Base-by-base conservation (phyloP, 306 rosid species). In the Vigna unguiculata region DNA sequence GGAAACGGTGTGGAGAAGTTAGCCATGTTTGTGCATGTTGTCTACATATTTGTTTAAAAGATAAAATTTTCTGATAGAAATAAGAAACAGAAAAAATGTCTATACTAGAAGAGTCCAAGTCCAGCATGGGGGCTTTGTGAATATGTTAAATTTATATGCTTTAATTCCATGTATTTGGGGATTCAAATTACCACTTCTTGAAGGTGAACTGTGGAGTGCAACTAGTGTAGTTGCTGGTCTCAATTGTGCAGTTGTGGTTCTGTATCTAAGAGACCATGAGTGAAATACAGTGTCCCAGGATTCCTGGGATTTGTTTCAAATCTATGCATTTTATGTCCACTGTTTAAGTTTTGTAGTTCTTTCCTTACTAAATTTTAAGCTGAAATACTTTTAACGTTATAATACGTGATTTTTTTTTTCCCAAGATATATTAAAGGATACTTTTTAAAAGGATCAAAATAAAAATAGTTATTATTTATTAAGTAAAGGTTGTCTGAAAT, bases 41-140 rank as follows among this genome's bases (percentile, higher is more conserved):
- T 66, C 9, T 36, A 41, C 25, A 0, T 69, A 41, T 61, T 51
- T 51, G 30, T 49, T 69, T 62, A 24, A 59, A 36, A 66, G 4
- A 22, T 70, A 34, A 69, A 34, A 43, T 21, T 36, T 71, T 38
- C 66, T 20, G 65, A 25, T 58, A 40, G 68, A 70, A 71, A 63
- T 69, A 69, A 36, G 69, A 21, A 19, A 81, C 67, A 75, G 45
- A 61, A 61, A 28, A 69, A 69, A 52, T 76, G 74, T 76, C 32
- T 69, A 75, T 12, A 49, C 38, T 28, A 28, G 38, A 59, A 63
- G 75, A 41, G 58, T 75, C 46, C 13, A 16, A 53, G 15, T 2
- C 78, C 82, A 67, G 16, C 24, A 25, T 9, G 78, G 71, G 71
- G 76, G n/a, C 53, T 80, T 63, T 85, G 85, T 81, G 86, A 79